Base-by-base conservation (phyloP, 163 green algal species). In the Chloromonas sp. region DNA sequence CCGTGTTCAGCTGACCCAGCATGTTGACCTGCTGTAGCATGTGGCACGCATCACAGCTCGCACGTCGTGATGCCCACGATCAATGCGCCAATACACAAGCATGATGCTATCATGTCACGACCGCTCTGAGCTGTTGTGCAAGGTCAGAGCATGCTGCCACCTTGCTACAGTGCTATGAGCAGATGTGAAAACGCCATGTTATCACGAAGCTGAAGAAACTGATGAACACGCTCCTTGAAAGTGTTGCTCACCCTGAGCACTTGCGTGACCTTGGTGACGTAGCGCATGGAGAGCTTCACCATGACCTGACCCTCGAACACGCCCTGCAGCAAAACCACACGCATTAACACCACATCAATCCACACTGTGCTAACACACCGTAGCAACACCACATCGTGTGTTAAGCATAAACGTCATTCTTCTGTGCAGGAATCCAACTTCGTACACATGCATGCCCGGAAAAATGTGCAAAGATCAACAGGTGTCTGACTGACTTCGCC, bases 221-320 rank as follows among this genome's bases (percentile, higher is more conserved):
- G 66, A 11, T 76, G 66, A 11, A 76, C 66, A 76, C 11, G 66
- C 66, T n/a, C 8, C 66, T n/a, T 76, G 66, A 8, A 76, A 76
- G 66, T 76, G 66, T 36, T 15, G 15, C 78, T 61, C 78, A 81
- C 78, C 78, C 59, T 70, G 11, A 82, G 5, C 3, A 82, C 79
- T 60, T 82, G 36, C 1, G 70, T 36, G 5, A 2, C 8, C 2
- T 2, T 2, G 3, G 59, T 11, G 36, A 58, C 5, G 59, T 82
- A 82, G 1, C 5, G 58, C 79, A 82, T 82, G 11, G 79, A 82
- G 59, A 82, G 79, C 79, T 82, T 14, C 59, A 71, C 79, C 59
- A 82, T 5, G 59, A 82, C 79, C 79, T 82, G 79, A 1, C 79
- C 79, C 3, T 70, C 79, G 8, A 60, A 36, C 58, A 82, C 36